phyloP scores from a whole-genome alignment of 495 filamentous ascomycete species.

The Cryomyces minteri region DNA sequence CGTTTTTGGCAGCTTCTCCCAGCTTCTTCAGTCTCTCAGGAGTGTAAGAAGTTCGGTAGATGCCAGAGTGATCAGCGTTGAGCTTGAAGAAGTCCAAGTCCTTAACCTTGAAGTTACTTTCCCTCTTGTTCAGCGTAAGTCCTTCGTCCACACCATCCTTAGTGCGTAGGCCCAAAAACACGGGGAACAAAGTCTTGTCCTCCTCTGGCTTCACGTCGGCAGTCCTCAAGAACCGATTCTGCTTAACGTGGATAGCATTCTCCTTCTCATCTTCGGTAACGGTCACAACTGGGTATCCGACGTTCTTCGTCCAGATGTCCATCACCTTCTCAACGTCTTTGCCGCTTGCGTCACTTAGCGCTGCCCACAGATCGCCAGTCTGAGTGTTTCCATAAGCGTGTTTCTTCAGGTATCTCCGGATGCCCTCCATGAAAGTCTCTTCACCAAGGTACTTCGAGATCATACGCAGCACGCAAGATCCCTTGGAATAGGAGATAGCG shows the following conservation, averaged over 20 bases:
- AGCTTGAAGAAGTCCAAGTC: slow-evolving; percentile 58
- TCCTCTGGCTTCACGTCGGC: slow-evolving; percentile 66
- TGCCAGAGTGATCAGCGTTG: slow-evolving; percentile 56
- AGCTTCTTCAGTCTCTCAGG: slow-evolving; percentile 51
- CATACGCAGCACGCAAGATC: slow-evolving; percentile 91
- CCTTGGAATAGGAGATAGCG: slow-evolving; percentile 94
- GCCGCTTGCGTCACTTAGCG: slow-evolving; percentile 75
- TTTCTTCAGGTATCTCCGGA: slow-evolving; percentile 83
- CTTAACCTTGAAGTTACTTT: slow-evolving; percentile 49
- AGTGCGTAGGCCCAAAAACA: slow-evolving; percentile 51
- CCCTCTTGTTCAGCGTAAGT: slow-evolving; percentile 49
- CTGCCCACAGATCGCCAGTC: slow-evolving; percentile 82
- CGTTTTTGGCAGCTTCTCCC: slow-evolving; percentile 66
- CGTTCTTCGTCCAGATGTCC: slow-evolving; percentile 64
- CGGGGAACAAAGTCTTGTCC: slow-evolving; percentile 59
- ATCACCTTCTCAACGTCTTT: slow-evolving; percentile 69
- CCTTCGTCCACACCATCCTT: slow-evolving; percentile 44
- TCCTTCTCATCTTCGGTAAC: slow-evolving; percentile 42
- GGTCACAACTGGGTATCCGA: slow-evolving; percentile 54
- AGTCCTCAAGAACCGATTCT: slow-evolving; percentile 59
- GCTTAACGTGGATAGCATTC: slow-evolving; percentile 45
- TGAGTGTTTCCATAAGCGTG: slow-evolving; percentile 76
- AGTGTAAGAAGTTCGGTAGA: slow-evolving; percentile 56
- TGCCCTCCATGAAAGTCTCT: slow-evolving; percentile 82
- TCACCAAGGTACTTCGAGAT: slow-evolving; percentile 91